These are phyloP conservation scores for Wickerhamiella brachini DNA, from an alignment of 805 yeast genomes.

Conservation along the genomic window DNA sequence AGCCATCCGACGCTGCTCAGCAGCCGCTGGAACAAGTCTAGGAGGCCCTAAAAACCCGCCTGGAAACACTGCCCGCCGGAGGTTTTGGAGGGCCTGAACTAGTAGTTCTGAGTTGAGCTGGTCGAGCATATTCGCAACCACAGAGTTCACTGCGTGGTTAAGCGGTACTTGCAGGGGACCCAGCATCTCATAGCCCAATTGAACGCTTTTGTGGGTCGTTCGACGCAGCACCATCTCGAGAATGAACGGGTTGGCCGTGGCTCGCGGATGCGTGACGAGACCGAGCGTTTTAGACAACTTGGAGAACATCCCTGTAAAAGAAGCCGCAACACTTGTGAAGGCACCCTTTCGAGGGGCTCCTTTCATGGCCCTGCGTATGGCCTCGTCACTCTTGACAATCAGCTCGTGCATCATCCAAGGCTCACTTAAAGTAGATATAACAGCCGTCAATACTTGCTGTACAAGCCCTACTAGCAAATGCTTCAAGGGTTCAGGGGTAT, in stretches of 20 bases:
- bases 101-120: not conserved
- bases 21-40: not conserved
- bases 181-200: not conserved
- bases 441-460: slow-evolving; percentile 2
- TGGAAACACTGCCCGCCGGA: not conserved
- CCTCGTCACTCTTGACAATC: not conserved
- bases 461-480: slow-evolving; percentile 3
- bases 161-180: not conserved
- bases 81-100: not conserved
- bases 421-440: slow-evolving; percentile 1
- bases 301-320: not conserved
- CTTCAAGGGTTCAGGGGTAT: not conserved
- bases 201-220: not conserved
- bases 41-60: not conserved
- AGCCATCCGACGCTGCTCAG: not conserved
- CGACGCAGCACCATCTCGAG: not conserved
- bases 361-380: not conserved
- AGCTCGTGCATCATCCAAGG: slow-evolving; percentile 7
- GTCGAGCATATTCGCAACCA: not conserved
- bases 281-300: not conserved
- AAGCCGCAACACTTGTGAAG: not conserved
- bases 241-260: not conserved
- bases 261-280: not conserved
- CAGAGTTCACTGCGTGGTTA: not conserved
- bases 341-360: not conserved